Evolutionary conservation across 495 filamentous ascomycete genomes (phyloP).

Genomic region (Letharia columbiana): DNA sequence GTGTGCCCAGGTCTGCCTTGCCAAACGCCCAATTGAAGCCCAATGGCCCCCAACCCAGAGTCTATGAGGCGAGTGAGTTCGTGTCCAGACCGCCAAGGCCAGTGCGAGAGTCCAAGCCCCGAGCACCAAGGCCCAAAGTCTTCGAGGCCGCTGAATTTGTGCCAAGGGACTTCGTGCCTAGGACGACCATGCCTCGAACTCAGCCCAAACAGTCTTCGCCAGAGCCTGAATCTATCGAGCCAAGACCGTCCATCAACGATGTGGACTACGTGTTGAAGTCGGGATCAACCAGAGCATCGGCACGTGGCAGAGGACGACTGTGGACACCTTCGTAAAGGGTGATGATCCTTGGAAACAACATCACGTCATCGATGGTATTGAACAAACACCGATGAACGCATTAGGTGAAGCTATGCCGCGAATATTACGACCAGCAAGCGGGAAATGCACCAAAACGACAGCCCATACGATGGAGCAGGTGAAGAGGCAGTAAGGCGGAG

Average conservation of each 20-base stretch:
- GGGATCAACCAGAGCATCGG: constrained; percentile 24
- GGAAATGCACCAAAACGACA: background rate
- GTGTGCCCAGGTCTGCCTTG: constrained; percentile 1
- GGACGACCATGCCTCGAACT: background rate
- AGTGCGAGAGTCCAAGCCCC: constrained; percentile 4
- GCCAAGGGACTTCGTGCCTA: constrained; percentile 11
- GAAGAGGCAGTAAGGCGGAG: background rate
- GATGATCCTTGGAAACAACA: background rate
- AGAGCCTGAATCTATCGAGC: constrained; percentile 17
- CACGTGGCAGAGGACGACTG: constrained; percentile 38
- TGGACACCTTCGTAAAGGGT: constrained; percentile 29
- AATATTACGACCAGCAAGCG: background rate
- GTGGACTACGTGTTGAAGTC: constrained; percentile 27
- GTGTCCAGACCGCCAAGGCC: constrained; percentile 9
- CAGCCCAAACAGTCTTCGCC: constrained; percentile 1
- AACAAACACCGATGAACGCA: background rate
- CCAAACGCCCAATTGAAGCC: background rate
- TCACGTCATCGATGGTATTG: background rate
- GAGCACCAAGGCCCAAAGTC: constrained; percentile 10
- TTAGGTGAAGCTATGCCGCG: background rate
- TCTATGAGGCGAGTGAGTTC: constrained; percentile 11
- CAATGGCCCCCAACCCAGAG: background rate
- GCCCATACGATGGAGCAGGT: background rate
- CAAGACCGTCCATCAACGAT: constrained; percentile 19
- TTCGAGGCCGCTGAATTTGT: constrained; percentile 10